phyloP scores from a whole-genome alignment of 192 early-diverging fungal genomes.

The Backusella westeae region DNA sequence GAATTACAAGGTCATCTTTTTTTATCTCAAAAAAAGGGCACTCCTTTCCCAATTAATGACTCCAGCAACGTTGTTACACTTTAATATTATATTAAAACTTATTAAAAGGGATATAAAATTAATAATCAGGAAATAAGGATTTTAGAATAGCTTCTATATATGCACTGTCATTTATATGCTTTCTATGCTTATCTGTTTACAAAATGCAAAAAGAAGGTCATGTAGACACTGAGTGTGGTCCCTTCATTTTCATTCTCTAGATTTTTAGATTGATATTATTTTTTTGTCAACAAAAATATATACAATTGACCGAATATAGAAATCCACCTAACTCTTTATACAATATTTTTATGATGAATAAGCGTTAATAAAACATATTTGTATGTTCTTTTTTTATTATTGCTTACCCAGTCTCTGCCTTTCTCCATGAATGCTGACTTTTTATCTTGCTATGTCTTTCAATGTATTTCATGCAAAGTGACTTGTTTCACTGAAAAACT shows the following conservation, averaged over 20 bases:
- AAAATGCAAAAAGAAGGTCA: background rate
- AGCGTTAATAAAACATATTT: background rate
- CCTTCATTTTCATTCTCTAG: background rate
- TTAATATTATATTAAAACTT: background rate
- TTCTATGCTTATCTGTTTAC: background rate
- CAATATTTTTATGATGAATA: background rate
- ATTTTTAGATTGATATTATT: background rate
- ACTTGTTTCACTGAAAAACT: background rate
- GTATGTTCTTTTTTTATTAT: background rate
- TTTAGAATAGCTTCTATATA: background rate
- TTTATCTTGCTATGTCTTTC: background rate
- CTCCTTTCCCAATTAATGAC: background rate
- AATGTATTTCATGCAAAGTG: background rate
- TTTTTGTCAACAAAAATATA: background rate
- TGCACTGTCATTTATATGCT: background rate
- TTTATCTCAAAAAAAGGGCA: background rate
- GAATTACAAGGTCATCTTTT: background rate
- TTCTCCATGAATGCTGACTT: background rate
- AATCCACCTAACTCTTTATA: background rate
- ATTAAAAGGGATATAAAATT: background rate
- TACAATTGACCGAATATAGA: background rate
- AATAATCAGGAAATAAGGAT: background rate
- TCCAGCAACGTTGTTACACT: background rate
- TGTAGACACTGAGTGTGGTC: background rate
- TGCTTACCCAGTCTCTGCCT: background rate